Percentiles rank a stretch among this genome's conserved stretches.
These are phyloP conservation scores for Trichosporon sp. DNA, from an alignment of 1,284 basidiomycete species.

Conservation along the genomic window DNA sequence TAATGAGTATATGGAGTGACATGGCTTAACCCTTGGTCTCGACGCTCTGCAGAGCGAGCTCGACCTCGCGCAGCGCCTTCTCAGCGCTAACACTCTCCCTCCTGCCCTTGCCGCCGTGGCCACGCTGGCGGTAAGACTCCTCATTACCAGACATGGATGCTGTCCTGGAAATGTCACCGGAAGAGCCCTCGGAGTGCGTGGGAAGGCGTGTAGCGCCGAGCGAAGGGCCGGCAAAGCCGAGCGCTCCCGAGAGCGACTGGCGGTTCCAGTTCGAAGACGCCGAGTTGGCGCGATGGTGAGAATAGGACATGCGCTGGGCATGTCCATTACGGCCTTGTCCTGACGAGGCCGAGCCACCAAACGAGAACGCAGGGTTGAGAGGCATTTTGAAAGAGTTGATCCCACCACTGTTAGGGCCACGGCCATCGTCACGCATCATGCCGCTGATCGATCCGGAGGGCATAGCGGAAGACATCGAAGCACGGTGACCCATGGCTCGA, in stretches of 20 bases:
- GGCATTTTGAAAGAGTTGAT: conserved; percentile 34
- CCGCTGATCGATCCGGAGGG: conserved; percentile 13
- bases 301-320: conserved; percentile 16
- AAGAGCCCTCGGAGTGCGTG: conserved; percentile 35
- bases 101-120: conserved; percentile 16
- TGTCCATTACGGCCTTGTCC: conserved; percentile 8
- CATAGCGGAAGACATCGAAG: conserved; percentile 32
- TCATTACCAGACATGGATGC: conserved; percentile 24
- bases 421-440: conserved; percentile 10
- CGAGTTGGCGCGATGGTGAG: conserved; percentile 32
- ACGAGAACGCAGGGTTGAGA: conserved; percentile 22
- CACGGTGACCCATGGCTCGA: conserved; percentile 47
- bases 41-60: conserved; percentile 62
- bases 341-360: conserved; percentile 16
- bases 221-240: conserved; percentile 24
- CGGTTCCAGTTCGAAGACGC: conserved; percentile 35
- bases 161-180: background rate
- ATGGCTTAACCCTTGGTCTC: conserved; percentile 24
- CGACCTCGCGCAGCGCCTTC: conserved; percentile 65
- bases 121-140: conserved; percentile 21
- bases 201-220: conserved; percentile 27
- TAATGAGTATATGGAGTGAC: background rate
- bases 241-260: conserved; percentile 27
- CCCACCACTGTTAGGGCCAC: conserved; percentile 11
- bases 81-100: conserved; percentile 53